A percentile compares a stretch with the other conserved stretches of the same genome.
Evolutionary conservation across 176 grass and related monocot species (phyloP).

Genomic region (Zea mays): DNA sequence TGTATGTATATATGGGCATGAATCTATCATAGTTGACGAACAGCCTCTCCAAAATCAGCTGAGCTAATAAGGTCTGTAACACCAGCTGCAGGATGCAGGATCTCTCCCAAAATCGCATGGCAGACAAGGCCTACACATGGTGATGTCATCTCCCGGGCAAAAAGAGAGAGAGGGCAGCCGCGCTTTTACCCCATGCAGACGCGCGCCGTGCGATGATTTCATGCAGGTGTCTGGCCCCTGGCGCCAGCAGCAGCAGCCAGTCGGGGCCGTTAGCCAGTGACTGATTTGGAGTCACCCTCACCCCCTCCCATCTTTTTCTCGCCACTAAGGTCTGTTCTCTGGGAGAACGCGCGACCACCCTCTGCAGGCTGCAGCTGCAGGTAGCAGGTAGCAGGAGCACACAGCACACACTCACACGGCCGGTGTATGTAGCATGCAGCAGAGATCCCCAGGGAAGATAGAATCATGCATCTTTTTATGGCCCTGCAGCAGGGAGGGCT

Average conservation of each 20-base stretch:
- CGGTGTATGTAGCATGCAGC: constrained; percentile 8
- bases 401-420: neutral
- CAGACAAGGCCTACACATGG: constrained; percentile 45
- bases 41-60: neutral
- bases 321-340: constrained; percentile 59
- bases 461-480: constrained; percentile 46
- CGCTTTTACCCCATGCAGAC: constrained; percentile 45
- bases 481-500: neutral
- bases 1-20: too few species aligned
- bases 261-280: constrained; percentile 40
- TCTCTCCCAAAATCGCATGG: constrained; percentile 28
- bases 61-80: constrained; percentile 1
- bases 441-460: constrained; percentile 50
- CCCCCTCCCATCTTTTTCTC: constrained; percentile 26
- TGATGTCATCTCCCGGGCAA: constrained; percentile 51
- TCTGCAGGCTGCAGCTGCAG: neutral
- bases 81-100: neutral
- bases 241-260: neutral
- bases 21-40: too few species aligned
- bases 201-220: constrained; percentile 39
- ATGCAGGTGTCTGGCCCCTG: constrained; percentile 30
- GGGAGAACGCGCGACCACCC: constrained; percentile 32
- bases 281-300: constrained; percentile 47
- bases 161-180: constrained; percentile 11
- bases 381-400: neutral